Evolutionary conservation across 2,329 filamentous ascomycete genomes (phyloP).

Genomic region (Talaromyces sp.): DNA sequence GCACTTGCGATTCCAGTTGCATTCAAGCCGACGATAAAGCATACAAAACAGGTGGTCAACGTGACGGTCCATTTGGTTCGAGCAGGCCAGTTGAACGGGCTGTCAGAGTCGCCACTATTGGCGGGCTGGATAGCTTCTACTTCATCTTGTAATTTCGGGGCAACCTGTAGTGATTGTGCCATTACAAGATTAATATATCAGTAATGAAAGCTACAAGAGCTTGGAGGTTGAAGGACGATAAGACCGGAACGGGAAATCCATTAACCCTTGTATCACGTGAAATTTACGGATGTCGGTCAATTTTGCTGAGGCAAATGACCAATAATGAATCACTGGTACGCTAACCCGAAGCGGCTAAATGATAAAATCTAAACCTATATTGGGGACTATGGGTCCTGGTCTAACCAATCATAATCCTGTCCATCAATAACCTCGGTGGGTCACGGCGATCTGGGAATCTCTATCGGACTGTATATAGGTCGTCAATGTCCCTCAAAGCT

Average conservation of each 20-base stretch:
- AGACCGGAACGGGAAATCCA: neutral
- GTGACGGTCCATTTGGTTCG: conserved; percentile 33
- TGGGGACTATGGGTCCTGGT: neutral
- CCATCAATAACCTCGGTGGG: neutral
- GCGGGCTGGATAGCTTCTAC: neutral
- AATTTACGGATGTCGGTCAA: neutral
- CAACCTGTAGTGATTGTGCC: neutral
- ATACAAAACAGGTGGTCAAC: conserved; percentile 23
- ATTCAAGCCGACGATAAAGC: conserved; percentile 29
- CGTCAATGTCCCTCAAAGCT: neutral
- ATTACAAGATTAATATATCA: neutral
- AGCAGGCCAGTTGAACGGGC: conserved; percentile 36
- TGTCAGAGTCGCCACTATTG: conserved; percentile 23
- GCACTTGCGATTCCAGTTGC: conserved; percentile 37
- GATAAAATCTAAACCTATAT: neutral
- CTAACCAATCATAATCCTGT: neutral
- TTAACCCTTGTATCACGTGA: neutral
- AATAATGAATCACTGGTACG: neutral
- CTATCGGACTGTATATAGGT: neutral
- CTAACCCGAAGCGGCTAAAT: neutral
- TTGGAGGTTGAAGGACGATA: neutral
- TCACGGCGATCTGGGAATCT: neutral
- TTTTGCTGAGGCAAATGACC: neutral
- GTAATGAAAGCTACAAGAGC: neutral
- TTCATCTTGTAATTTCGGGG: neutral